Conservation (phyloP, 352 stramenopile species). For the Phytophthora quininea region DNA sequence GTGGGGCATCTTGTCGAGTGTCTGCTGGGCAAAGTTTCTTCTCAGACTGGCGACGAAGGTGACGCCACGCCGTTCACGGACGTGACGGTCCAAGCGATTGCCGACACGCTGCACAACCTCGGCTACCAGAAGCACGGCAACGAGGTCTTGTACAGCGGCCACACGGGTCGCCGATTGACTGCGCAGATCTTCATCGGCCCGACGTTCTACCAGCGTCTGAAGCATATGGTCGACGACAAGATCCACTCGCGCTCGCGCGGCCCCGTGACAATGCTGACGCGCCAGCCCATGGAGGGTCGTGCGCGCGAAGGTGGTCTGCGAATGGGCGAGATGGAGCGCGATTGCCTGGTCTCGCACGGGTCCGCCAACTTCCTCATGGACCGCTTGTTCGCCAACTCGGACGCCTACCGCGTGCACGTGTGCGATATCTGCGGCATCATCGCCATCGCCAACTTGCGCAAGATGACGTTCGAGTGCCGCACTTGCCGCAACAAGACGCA, state of each 20-base stretch:
- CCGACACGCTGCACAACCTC: slow-evolving; percentile 93
- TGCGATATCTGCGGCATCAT: slow-evolving; percentile 99
- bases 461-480: slow-evolving; percentile 98
- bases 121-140: slow-evolving; percentile 99
- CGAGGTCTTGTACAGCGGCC: slow-evolving; percentile 99
- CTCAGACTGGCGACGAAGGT: slow-evolving; percentile 96
- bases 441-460: slow-evolving; percentile 98
- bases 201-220: slow-evolving; percentile 99
- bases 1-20: slow-evolving; percentile 99
- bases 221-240: slow-evolving; percentile 99
- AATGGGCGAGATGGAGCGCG: slow-evolving; percentile 99
- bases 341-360: slow-evolving; percentile 99
- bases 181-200: slow-evolving; percentile 99
- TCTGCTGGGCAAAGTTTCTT: slow-evolving; percentile 98
- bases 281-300: slow-evolving; percentile 99
- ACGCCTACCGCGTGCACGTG: slow-evolving; percentile 99
- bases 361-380: slow-evolving; percentile 99
- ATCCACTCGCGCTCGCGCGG: slow-evolving; percentile 96
- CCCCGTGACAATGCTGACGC: slow-evolving; percentile 98
- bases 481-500: slow-evolving; percentile 95
- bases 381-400: slow-evolving; percentile 99
- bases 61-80: slow-evolving; percentile 99
- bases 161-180: slow-evolving; percentile 97
- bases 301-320: slow-evolving; percentile 97
- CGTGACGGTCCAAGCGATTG: slow-evolving; percentile 98